These are phyloP conservation scores for Lactifluus subvellereus DNA, from an alignment of 768 basidiomycete species.

Conservation along the genomic window DNA sequence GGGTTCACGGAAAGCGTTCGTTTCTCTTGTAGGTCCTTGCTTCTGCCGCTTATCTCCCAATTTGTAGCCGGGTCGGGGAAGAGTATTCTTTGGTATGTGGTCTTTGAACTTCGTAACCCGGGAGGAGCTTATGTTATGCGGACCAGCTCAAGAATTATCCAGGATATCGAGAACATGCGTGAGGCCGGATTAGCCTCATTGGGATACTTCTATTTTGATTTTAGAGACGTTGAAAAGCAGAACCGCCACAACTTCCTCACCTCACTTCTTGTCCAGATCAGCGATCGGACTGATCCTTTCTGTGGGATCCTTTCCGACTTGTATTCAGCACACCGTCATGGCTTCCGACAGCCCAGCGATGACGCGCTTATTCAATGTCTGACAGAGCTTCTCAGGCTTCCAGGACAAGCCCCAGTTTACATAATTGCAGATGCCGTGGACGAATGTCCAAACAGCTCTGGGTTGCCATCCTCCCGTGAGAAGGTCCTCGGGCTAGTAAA, in stretches of 20 bases:
- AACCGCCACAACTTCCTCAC: neutral
- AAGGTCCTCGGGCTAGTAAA: neutral
- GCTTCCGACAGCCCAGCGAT: neutral
- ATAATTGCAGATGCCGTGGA: too few relatives aligned
- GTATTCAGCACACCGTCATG: neutral
- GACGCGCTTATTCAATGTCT: neutral
- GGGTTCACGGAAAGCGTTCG: slow-evolving; percentile 2
- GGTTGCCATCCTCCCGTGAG: neutral
- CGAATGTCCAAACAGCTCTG: neutral
- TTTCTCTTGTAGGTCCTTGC: neutral
- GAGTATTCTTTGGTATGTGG: neutral
- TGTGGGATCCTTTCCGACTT: neutral
- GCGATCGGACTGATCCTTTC: neutral
- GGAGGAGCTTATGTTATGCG: neutral
- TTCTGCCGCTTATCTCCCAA: neutral
- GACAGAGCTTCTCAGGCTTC: neutral
- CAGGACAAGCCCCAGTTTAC: neutral
- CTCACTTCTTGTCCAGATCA: neutral
- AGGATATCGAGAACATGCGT: neutral
- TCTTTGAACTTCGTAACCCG: too few relatives aligned
- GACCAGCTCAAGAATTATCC: neutral
- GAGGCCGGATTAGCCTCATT: too few relatives aligned
- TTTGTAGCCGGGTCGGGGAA: slow-evolving; percentile 1
- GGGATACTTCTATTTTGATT: too few relatives aligned
- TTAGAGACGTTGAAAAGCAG: neutral